Conservation (phyloP, 129 eudicot genomes). For the Ambrosia artemisiifolia region DNA sequence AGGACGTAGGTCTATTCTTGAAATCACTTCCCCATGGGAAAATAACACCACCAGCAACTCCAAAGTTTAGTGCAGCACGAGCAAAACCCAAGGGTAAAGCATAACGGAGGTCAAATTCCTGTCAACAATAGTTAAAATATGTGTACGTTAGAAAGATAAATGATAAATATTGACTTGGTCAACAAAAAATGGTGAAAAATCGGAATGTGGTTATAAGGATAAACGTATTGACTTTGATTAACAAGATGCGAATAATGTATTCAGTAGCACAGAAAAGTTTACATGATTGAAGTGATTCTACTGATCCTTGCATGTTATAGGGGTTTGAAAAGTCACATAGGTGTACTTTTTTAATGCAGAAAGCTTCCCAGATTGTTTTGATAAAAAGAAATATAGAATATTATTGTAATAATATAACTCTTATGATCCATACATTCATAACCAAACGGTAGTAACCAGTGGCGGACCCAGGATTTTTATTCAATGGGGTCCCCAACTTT, state of each 20-base stretch:
- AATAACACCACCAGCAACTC: constrained; percentile 63
- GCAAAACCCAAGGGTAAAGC: constrained; percentile 87
- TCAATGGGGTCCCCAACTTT: too few species aligned
- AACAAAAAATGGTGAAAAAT: neutral
- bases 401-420: neutral
- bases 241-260: neutral
- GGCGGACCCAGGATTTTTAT: too few species aligned
- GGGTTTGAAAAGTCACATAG: neutral
- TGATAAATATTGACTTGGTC: neutral
- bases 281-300: neutral
- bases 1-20: constrained; percentile 52
- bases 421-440: neutral
- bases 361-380: neutral
- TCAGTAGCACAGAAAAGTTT: neutral
- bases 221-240: neutral
- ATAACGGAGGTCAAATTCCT: constrained; percentile 89
- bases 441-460: too few species aligned
- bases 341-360: neutral
- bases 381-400: neutral
- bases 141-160: neutral
- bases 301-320: neutral
- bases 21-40: constrained; percentile 83
- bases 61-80: constrained; percentile 74
- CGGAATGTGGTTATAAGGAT: neutral
- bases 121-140: constrained; percentile 11